phyloP scores from a whole-genome alignment of 2,329 filamentous ascomycete species.

The Alternaria consortialis region DNA sequence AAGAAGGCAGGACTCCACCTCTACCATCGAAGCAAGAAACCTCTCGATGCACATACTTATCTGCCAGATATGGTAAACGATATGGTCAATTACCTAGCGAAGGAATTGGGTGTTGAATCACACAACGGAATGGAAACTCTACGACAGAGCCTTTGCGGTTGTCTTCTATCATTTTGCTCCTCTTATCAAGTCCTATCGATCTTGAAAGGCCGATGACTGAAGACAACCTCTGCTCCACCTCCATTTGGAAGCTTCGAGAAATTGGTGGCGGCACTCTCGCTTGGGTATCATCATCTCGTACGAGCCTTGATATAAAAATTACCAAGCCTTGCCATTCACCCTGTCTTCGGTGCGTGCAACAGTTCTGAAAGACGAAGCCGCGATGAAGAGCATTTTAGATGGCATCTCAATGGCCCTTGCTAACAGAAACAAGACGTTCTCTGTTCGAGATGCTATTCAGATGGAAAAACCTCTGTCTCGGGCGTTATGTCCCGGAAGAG shows the following conservation, averaged over 20 bases:
- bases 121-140: not conserved
- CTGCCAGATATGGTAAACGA: not conserved
- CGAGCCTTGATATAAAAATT: not conserved
- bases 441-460: not conserved
- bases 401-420: not conserved
- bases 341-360: not conserved
- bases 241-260: not conserved
- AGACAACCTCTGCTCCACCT: not conserved
- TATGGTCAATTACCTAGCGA: not conserved
- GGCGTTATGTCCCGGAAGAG: too few species aligned
- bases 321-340: not conserved
- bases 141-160: not conserved
- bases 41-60: not conserved
- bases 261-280: not conserved
- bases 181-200: not conserved
- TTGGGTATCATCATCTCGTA: not conserved
- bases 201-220: not conserved
- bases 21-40: not conserved
- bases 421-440: too few species aligned
- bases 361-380: not conserved
- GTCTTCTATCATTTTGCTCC: not conserved
- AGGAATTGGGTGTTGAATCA: not conserved
- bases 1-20: not conserved
- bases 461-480: not conserved
- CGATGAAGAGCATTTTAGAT: not conserved